phyloP scores from a whole-genome alignment of 805 yeast genomes.

The Ogataea minuta region DNA sequence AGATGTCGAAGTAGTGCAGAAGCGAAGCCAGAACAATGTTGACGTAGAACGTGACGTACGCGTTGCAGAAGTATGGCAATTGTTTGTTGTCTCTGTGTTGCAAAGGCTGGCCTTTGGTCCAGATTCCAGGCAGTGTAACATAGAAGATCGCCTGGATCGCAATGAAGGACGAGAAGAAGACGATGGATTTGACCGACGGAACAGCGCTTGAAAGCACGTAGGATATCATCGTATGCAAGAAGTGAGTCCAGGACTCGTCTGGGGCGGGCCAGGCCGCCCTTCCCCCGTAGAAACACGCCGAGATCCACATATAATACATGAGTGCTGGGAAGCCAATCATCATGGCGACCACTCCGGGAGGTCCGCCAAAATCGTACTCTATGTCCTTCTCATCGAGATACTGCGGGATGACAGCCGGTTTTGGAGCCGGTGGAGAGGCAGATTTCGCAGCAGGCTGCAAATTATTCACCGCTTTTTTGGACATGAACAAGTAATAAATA shows the following conservation, averaged over 20 bases:
- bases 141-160: slow-evolving; percentile 69
- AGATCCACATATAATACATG: slow-evolving; percentile 97
- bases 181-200: slow-evolving; percentile 63
- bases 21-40: slow-evolving; percentile 55
- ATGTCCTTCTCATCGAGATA: slow-evolving; percentile 6
- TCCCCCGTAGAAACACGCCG: slow-evolving; percentile 79
- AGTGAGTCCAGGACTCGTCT: slow-evolving; percentile 53
- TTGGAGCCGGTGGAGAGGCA: too few relatives aligned
- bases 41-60: slow-evolving; percentile 78
- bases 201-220: slow-evolving; percentile 51
- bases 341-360: slow-evolving; percentile 87
- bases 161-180: slow-evolving; percentile 69
- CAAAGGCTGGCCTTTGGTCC: slow-evolving; percentile 94
- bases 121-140: slow-evolving; percentile 84
- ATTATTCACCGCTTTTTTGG: background rate
- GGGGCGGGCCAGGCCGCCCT: slow-evolving; percentile 63
- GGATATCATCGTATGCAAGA: slow-evolving; percentile 42
- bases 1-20: slow-evolving; percentile 72
- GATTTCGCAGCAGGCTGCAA: slow-evolving; percentile 3
- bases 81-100: slow-evolving; percentile 76
- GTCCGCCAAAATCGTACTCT: slow-evolving; percentile 93
- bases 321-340: slow-evolving; percentile 86
- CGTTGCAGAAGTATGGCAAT: slow-evolving; percentile 91
- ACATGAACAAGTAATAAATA: background rate
- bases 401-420: background rate